Base-by-base conservation (phyloP, 768 basidiomycete genomes). In the Nidularia sp. region DNA sequence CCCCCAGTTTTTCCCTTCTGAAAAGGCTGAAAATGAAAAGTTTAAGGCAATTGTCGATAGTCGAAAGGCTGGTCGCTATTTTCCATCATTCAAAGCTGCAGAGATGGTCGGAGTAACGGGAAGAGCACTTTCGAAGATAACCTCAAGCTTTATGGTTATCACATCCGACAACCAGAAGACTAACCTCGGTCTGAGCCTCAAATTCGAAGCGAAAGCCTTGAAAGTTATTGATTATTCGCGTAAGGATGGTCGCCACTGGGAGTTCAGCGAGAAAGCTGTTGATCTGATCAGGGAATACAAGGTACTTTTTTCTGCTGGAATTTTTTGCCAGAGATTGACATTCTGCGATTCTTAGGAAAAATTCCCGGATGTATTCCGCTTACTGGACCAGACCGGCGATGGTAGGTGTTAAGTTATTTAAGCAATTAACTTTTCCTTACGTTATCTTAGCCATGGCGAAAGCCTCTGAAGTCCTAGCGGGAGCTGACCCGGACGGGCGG, bases 191-290 rank as follows among this genome's bases (percentile, higher is more conserved):
- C 78, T 99, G 41, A 92, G 90, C 64, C 80, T 99, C 58, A 99
- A 99, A 66, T 99, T 97, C 56, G 97, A 99, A 62, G 90, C 84
- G 9, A 98, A 97, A 69, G 81, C 85, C 7, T 67, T 93, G 60
- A 99, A 98, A 69, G 97, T 99, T 1, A 77, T 97, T 44, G 90
- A 91, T 55, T 98, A 97, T 68, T 88, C 93, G 5, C 79, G 83
- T 55, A 95, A 96, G 69, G 83, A 86, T 31, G 87, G 86, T 6
- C 73, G 85, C 6, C 77, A 83, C 34, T 99, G 96, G 97, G 95
- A 99, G 63, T 98, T 88, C 62, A 96, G 93, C 60, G 82, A 93
- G 53, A 90, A 86, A 63, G 87, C 96, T 0, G 70, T 95, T 36
- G 75, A 86, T 25, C 78, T 98, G 13, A 80, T 98, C 51, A 74